Base-by-base conservation (phyloP, 2,329 filamentous ascomycete genomes). In the Colletotrichum viniferum region DNA sequence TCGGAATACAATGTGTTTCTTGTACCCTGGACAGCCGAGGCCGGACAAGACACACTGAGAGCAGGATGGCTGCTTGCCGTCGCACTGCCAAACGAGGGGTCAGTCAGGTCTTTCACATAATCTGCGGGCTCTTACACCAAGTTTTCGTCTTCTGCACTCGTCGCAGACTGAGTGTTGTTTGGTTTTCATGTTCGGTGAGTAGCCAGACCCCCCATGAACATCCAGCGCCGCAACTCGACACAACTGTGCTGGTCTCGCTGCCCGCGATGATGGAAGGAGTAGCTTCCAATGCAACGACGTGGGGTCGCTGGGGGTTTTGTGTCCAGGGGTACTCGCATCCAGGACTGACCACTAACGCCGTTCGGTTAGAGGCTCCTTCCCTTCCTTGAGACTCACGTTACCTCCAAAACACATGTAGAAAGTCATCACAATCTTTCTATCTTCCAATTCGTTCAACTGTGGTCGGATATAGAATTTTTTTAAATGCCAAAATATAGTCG, bases 1-100 rank as follows among this genome's bases (percentile, higher is more conserved):
- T 14, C n/a, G 71, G 16, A 81, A 81, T n/a, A 81, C 79, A 7
- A 81, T 60, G 55, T 79, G 78, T 60, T 80, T 76, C 16, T 78
- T 75, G 58, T 81, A 81, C 12, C 80, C 80, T 4, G 77, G 78
- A 24, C 80, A 81, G 5, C 74, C 48, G 7, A 76, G 77, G 14
- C 75, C 65, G 9, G 76, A 75, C 10, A 74, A 60, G 13, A 62
- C 16, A 55, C 80, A 81, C 56, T 81, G 80, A 2, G 80, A 78
- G 52, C 80, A 81, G 6, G 77, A 71, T 3, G 80, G 80, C 24
- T 66, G 65, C 24, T 79, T 78, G 26, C 80, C 79, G 38, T 81
- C 80, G 69, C 79, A 81, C 80, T 81, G n/a, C 10, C 30, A 21
- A n/a, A 5, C 3, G 21, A 36, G 10, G n/a, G 8, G 60, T 63